A percentile compares a stretch with the other conserved stretches of the same genome.
Evolutionary conservation across 306 rosid genomes (phyloP).

Genomic region (Vigna unguiculata): DNA sequence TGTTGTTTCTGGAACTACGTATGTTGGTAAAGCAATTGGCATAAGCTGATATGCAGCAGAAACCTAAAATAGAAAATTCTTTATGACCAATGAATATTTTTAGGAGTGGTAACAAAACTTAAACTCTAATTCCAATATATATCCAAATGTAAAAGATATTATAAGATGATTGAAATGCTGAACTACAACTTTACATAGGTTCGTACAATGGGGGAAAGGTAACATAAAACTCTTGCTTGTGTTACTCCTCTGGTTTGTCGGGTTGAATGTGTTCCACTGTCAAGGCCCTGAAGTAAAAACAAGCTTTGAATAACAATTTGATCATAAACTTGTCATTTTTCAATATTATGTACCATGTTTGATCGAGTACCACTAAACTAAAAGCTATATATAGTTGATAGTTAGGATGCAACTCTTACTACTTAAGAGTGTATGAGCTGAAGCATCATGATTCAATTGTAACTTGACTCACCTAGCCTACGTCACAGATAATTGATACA

Average conservation of each 20-base stretch:
- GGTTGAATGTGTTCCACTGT: neutral
- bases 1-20: conserved; percentile 9
- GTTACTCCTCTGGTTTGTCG: neutral
- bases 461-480: too few relatives aligned
- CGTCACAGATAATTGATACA: too few relatives aligned
- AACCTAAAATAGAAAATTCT: conserved; percentile 8
- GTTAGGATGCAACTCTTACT: too few relatives aligned
- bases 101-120: neutral
- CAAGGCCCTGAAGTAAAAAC: neutral
- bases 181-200: neutral
- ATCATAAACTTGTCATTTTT: conserved; percentile 12
- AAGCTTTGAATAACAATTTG: neutral
- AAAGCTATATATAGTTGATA: too few relatives aligned
- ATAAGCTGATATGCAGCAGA: neutral
- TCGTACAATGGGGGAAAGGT: neutral
- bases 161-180: neutral
- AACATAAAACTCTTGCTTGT: conserved; percentile 1
- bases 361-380: neutral
- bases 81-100: conserved; percentile 6
- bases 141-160: neutral
- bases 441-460: too few relatives aligned
- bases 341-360: neutral
- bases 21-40: neutral
- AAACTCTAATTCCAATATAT: neutral
- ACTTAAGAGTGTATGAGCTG: too few relatives aligned